Evolutionary conservation across 306 rosid species (phyloP).

Genomic region (Fragaria nilgerrensis): DNA sequence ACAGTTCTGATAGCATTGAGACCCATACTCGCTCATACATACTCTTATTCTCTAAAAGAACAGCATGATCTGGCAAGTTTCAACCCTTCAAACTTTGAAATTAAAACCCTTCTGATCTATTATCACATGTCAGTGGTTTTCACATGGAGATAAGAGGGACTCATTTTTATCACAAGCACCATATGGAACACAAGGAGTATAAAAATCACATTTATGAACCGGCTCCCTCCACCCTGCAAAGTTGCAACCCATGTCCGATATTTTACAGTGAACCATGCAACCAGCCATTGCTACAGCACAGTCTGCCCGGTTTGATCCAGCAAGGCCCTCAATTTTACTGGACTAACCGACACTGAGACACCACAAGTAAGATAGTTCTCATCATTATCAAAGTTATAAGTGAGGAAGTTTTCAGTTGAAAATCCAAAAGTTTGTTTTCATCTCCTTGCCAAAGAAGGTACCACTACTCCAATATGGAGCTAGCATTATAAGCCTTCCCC

Average conservation of each 20-base stretch:
- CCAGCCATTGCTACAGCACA: not conserved
- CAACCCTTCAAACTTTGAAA: not conserved
- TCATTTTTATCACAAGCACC: not conserved
- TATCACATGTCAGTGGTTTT: slow-evolving; percentile 22
- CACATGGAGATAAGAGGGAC: not conserved
- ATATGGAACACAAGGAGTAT: not conserved
- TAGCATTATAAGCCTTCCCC: not conserved
- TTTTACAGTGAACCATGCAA: not conserved
- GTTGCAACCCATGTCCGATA: not conserved
- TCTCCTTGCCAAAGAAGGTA: not conserved
- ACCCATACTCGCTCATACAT: slow-evolving; percentile 22
- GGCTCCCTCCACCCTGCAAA: no score
- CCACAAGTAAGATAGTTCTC: not conserved
- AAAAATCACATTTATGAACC: not conserved
- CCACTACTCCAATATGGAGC: not conserved
- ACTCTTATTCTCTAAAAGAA: not conserved
- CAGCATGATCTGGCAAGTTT: not conserved
- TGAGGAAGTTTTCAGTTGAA: no score
- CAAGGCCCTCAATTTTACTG: not conserved
- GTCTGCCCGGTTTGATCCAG: not conserved
- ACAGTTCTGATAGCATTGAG: slow-evolving; percentile 36
- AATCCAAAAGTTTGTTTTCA: not conserved
- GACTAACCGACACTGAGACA: not conserved
- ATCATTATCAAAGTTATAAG: not conserved
- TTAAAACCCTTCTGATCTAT: not conserved